A percentile compares a stretch with the other conserved stretches of the same genome.
Conservation (phyloP, 257 asterid species). For the Eucommia ulmoides region DNA sequence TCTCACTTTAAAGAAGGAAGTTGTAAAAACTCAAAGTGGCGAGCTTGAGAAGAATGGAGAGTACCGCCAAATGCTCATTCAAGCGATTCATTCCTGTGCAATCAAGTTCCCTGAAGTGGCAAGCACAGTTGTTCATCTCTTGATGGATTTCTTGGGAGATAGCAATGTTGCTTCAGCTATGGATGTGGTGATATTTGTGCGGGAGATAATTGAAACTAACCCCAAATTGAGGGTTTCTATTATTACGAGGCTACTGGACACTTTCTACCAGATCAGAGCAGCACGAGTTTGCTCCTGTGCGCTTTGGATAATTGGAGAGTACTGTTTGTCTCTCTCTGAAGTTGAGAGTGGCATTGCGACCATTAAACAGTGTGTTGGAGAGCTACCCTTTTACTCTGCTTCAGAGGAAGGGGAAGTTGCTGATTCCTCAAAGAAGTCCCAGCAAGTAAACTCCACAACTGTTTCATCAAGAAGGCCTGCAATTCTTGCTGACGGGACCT, state of each 20-base stretch:
- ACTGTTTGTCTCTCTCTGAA: conserved; percentile 78
- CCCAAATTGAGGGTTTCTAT: conserved; percentile 83
- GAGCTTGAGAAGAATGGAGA: conserved; percentile 93
- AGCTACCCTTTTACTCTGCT: conserved; percentile 65
- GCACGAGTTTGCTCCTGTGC: conserved; percentile 92
- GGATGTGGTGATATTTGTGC: conserved; percentile 77
- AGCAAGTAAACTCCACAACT: conserved; percentile 58
- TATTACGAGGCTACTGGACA: conserved; percentile 74
- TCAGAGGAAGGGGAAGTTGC: conserved; percentile 71
- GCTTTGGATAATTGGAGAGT: conserved; percentile 94
- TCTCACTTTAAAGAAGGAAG: conserved; percentile 88
- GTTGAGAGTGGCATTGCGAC: conserved; percentile 80
- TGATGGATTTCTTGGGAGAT: conserved; percentile 98
- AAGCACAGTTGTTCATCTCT: conserved; percentile 84
- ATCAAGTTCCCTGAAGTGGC: conserved; percentile 95
- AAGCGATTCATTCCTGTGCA: conserved; percentile 94
- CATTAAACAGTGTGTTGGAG: conserved; percentile 92
- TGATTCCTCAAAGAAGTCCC: conserved; percentile 68
- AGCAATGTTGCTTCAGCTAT: conserved; percentile 83
- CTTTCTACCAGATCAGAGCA: conserved; percentile 86
- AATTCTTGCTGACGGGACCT: conserved; percentile 92
- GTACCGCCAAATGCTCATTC: conserved; percentile 92
- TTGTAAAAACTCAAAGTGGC: conserved; percentile 83
- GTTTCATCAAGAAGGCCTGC: conserved; percentile 93
- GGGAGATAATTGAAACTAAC: conserved; percentile 91